Conservation (phyloP, 1,284 basidiomycete genomes). For the Abortiporus biennis region DNA sequence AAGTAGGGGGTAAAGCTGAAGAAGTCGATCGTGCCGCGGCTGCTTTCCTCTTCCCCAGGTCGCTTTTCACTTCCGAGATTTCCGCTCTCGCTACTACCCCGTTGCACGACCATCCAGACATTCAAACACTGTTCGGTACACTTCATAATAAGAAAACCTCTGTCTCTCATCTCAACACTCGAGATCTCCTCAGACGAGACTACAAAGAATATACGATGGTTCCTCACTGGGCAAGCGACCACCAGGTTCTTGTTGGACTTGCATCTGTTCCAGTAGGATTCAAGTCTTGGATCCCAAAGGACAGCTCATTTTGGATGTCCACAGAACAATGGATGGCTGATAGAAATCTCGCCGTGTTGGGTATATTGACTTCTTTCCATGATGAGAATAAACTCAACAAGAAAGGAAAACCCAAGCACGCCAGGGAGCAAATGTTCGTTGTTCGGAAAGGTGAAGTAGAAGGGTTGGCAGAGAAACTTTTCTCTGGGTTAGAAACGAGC, state of each 20-base stretch:
- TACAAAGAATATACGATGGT: constrained; percentile 81
- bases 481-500: constrained; percentile 51
- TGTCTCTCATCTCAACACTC: constrained; percentile 61
- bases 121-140: constrained; percentile 42
- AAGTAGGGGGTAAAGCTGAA: constrained; percentile 71
- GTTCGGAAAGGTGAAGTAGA: constrained; percentile 30
- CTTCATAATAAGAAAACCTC: constrained; percentile 63
- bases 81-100: constrained; percentile 1
- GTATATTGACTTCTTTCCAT: constrained; percentile 70
- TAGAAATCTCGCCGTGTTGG: constrained; percentile 58
- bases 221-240: constrained; percentile 32
- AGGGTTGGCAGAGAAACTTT: constrained; percentile 35
- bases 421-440: constrained; percentile 66
- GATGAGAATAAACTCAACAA: constrained; percentile 34
- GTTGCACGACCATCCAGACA: constrained; percentile 28
- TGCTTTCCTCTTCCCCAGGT: constrained; percentile 47
- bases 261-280: constrained; percentile 75
- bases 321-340: constrained; percentile 62
- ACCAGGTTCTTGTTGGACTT: constrained; percentile 52
- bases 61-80: constrained; percentile 26
- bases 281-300: constrained; percentile 40
- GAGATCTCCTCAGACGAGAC: constrained; percentile 83
- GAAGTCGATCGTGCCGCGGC: constrained; percentile 50
- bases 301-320: constrained; percentile 37
- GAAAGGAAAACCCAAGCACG: constrained; percentile 53